Evolutionary conservation across 805 yeast species (phyloP).

Genomic region (Tetrapisispora taiwanensis): DNA sequence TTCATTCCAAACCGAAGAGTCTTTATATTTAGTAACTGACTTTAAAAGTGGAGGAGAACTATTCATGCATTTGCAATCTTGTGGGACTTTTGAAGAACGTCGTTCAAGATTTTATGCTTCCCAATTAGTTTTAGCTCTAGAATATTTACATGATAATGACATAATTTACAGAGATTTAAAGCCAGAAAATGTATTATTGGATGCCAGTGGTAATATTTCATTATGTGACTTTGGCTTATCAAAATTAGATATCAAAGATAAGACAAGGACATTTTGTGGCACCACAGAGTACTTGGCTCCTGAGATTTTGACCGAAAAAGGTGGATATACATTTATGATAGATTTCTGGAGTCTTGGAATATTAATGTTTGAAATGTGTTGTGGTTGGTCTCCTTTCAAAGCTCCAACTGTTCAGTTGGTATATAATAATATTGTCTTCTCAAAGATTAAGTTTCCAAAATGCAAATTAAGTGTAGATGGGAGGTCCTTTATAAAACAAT

Average conservation of each 20-base stretch:
- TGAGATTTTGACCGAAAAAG: conserved; percentile 86
- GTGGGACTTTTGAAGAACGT: conserved; percentile 85
- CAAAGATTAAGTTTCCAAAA: conserved; percentile 93
- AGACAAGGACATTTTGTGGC: conserved; percentile 96
- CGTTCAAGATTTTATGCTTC: conserved; percentile 96
- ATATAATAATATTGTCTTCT: conserved; percentile 98
- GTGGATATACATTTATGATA: conserved; percentile 98
- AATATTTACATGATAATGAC: conserved; percentile 88
- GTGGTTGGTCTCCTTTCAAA: conserved; percentile 98
- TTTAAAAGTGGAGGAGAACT: conserved; percentile 98
- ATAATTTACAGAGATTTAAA: conserved; percentile 94
- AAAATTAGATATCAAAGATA: conserved; percentile 79
- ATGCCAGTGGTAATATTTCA: conserved; percentile 95
- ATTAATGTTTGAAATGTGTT: conserved; percentile 94
- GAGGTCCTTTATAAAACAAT: conserved; percentile 87
- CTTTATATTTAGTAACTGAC: conserved; percentile 87
- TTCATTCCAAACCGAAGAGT: conserved; percentile 90
- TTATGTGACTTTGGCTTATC: conserved; percentile 95
- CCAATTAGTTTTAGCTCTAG: conserved; percentile 83
- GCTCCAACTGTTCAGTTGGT: conserved; percentile 96
- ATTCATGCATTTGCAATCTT: conserved; percentile 93
- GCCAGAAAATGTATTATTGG: conserved; percentile 90
- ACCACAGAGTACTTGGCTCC: conserved; percentile 98
- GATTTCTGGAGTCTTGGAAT: conserved; percentile 99
- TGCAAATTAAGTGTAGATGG: conserved; percentile 90